phyloP scores from a whole-genome alignment of 2,329 filamentous ascomycete species.

The Colletotrichum horii region DNA sequence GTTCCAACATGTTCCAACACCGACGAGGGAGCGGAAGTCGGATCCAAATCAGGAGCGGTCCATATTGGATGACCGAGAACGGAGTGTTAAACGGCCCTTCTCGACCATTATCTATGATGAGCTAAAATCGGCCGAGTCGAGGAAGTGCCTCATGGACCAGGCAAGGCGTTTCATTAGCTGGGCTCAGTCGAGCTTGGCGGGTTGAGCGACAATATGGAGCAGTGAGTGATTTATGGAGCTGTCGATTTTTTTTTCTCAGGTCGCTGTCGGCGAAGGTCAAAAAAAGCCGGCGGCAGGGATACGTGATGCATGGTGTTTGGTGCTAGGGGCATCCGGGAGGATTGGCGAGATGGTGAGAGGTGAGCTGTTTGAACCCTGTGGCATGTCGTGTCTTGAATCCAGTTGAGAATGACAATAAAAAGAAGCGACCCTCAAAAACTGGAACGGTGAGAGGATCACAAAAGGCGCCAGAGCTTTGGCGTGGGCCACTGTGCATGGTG shows the following conservation, averaged over 20 bases:
- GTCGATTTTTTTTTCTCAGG: neutral
- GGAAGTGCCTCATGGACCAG: conserved; percentile 15
- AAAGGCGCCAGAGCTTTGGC: conserved; percentile 13
- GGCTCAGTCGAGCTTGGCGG: conserved; percentile 17
- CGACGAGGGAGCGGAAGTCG: neutral
- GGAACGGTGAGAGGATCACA: conserved; percentile 12
- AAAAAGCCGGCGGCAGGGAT: neutral
- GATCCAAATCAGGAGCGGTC: conserved; percentile 9
- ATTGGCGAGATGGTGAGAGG: conserved; percentile 1
- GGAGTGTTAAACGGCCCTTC: conserved; percentile 20
- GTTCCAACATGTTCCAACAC: neutral
- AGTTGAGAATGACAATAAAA: conserved; percentile 9
- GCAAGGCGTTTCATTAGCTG: conserved; percentile 17
- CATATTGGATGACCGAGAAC: conserved; percentile 12
- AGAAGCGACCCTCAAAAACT: conserved; percentile 8
- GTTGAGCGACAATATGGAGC: conserved; percentile 10
- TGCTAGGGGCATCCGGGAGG: no score
- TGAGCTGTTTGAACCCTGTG: conserved; percentile 14
- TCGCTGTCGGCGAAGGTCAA: neutral
- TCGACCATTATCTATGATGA: neutral
- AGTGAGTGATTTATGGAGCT: conserved; percentile 17
- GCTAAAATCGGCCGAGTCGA: conserved; percentile 10
- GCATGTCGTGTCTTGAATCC: conserved; percentile 15
- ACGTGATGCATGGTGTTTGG: neutral
- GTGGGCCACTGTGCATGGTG: conserved; percentile 9